phyloP scores from a whole-genome alignment of 768 basidiomycete genomes.

The Kwoniella shandongensis region DNA sequence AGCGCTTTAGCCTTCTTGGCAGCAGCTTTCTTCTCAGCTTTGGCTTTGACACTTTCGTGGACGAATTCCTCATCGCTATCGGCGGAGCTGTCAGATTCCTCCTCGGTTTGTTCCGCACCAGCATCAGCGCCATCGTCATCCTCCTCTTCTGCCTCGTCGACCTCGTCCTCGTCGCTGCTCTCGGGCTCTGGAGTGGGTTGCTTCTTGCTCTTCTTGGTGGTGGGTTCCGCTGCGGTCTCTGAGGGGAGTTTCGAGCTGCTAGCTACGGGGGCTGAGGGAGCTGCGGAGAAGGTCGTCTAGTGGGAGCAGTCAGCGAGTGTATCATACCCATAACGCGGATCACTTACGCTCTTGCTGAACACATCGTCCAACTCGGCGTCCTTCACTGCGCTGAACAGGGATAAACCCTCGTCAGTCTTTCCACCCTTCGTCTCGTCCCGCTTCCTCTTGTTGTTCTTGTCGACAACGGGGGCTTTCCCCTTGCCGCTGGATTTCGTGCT shows the following conservation, averaged over 20 bases:
- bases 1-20: conserved; percentile 32
- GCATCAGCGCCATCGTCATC: conserved; percentile 18
- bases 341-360: conserved; percentile 61
- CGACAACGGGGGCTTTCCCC: conserved; percentile 23
- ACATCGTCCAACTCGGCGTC: conserved; percentile 67
- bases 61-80: conserved; percentile 57
- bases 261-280: conserved; percentile 11
- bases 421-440: conserved; percentile 17
- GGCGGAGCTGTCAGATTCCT: conserved; percentile 32
- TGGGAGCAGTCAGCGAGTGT: not conserved
- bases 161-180: conserved; percentile 35
- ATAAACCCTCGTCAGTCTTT: conserved; percentile 19
- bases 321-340: not conserved
- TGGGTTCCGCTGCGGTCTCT: conserved; percentile 9
- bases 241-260: conserved; percentile 18
- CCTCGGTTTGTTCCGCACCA: conserved; percentile 26
- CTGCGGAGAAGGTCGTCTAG: conserved; percentile 11
- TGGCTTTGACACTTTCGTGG: conserved; percentile 63
- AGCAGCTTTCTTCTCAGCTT: conserved; percentile 39
- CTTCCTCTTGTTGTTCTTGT: conserved; percentile 15
- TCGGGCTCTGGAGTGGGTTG: conserved; percentile 15
- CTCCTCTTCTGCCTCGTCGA: conserved; percentile 22
- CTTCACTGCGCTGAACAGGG: conserved; percentile 30
- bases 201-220: conserved; percentile 26
- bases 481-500: conserved; percentile 17